These are phyloP conservation scores for Ustilago xerochloae DNA, from an alignment of 1,284 basidiomycete genomes.

Conservation along the genomic window DNA sequence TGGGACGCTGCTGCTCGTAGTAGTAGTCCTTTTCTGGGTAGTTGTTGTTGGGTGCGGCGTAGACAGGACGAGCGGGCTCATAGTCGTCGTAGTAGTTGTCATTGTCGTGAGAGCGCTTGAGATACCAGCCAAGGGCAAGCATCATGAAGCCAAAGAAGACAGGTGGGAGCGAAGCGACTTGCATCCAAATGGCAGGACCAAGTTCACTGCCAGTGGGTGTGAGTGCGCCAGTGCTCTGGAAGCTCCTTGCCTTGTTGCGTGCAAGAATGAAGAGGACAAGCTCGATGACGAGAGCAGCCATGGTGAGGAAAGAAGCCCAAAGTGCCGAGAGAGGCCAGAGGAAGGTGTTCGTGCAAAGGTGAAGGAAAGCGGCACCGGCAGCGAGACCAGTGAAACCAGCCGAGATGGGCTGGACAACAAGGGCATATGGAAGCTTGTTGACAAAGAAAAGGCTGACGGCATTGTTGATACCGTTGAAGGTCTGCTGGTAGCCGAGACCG, in stretches of 20 bases:
- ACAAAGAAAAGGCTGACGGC: slow-evolving; percentile 37
- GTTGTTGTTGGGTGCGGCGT: slow-evolving; percentile 19
- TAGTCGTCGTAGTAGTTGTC: slow-evolving; percentile 51
- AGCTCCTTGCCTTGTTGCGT: slow-evolving; percentile 32
- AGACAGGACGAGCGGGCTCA: slow-evolving; percentile 43
- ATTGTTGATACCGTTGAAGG: slow-evolving; percentile 21
- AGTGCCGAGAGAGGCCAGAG: slow-evolving; percentile 54
- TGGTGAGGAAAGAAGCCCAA: slow-evolving; percentile 54
- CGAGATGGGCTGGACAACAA: slow-evolving; percentile 59
- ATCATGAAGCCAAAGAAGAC: slow-evolving; percentile 55
- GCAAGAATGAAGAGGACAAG: slow-evolving; percentile 55
- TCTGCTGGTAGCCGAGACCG: slow-evolving; percentile 51
- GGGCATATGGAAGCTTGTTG: slow-evolving; percentile 53
- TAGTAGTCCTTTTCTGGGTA: slow-evolving; percentile 34
- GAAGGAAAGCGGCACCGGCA: slow-evolving; percentile 54
- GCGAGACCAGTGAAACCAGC: slow-evolving; percentile 59
- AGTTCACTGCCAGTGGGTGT: slow-evolving; percentile 21
- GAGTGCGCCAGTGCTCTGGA: slow-evolving; percentile 16
- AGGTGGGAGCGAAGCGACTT: slow-evolving; percentile 57
- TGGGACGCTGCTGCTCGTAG: slow-evolving; percentile 30
- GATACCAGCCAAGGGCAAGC: slow-evolving; percentile 43
- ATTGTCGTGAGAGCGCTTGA: slow-evolving; percentile 41
- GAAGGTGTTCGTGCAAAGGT: slow-evolving; percentile 56
- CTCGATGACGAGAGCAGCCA: slow-evolving; percentile 53
- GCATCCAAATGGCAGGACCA: slow-evolving; percentile 60